phyloP scores from a whole-genome alignment of 768 basidiomycete species.

The Calocybe cyanea region DNA sequence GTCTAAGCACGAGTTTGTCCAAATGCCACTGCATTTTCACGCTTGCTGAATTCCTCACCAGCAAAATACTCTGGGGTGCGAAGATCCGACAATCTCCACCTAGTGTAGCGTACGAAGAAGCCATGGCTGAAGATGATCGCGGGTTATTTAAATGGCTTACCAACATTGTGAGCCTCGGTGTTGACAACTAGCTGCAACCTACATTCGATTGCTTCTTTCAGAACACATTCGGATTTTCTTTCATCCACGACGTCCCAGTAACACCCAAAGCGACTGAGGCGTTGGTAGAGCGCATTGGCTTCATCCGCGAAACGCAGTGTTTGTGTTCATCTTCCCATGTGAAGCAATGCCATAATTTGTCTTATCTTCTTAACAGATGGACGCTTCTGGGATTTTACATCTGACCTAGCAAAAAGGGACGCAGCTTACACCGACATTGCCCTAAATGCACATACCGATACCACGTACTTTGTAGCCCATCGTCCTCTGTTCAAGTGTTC shows the following conservation, averaged over 20 bases:
- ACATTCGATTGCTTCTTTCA: constrained; percentile 25
- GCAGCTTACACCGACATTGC: constrained; percentile 90
- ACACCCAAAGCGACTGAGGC: constrained; percentile 84
- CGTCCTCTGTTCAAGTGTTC: constrained; percentile 1
- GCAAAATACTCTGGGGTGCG: constrained; percentile 80
- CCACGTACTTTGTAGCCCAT: constrained; percentile 60
- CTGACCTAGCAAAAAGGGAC: constrained; percentile 87
- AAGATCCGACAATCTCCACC: constrained; percentile 75
- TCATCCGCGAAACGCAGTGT: constrained; percentile 82
- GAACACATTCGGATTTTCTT: constrained; percentile 88
- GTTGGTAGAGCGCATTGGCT: constrained; percentile 71
- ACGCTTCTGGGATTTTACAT: constrained; percentile 95
- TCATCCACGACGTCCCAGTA: constrained; percentile 75
- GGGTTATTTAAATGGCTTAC: constrained; percentile 81
- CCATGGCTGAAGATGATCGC: constrained; percentile 58
- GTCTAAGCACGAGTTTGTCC: constrained; percentile 40
- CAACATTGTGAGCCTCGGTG: constrained; percentile 57
- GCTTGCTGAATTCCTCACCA: constrained; percentile 10
- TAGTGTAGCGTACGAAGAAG: constrained; percentile 65
- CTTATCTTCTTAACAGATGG: constrained; percentile 56
- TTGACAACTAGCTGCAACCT: constrained; percentile 1
- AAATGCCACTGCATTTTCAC: background rate
- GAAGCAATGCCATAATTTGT: background rate
- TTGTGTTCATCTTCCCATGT: constrained; percentile 7
- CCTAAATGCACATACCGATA: constrained; percentile 77